Percentiles rank a stretch among this genome's conserved stretches.
phyloP scores from a whole-genome alignment of 2,329 filamentous ascomycete species.

The Ophiostoma sp. region DNA sequence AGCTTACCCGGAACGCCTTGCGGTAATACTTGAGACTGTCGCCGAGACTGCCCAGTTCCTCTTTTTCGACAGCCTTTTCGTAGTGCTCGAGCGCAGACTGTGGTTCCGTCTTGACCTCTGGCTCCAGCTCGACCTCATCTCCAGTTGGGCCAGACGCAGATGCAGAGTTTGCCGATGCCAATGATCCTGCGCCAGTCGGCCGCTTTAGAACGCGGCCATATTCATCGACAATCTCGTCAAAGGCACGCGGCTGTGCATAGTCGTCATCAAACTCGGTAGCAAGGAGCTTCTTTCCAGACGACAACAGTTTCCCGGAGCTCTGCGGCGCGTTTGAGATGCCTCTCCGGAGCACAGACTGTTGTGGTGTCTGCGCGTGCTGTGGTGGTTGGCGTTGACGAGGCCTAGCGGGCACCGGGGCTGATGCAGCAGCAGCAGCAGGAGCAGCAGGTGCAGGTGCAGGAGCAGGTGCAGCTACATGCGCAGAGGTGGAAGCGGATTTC shows the following conservation, averaged over 20 bases:
- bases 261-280: slow-evolving; percentile 36
- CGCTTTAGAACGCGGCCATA: slow-evolving; percentile 16
- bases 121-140: slow-evolving; percentile 37
- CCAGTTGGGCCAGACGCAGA: neutral
- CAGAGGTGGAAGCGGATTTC: neutral
- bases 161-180: neutral
- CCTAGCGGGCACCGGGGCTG: neutral
- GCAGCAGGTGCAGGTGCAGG: neutral
- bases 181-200: neutral
- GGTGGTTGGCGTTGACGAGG: neutral
- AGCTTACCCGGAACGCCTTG: slow-evolving; percentile 73
- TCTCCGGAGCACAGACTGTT: neutral
- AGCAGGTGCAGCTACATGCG: neutral
- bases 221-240: slow-evolving; percentile 33
- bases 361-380: neutral
- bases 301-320: slow-evolving; percentile 20
- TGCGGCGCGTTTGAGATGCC: slow-evolving; percentile 19
- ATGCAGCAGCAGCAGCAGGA: neutral
- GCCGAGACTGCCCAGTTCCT: slow-evolving; percentile 75
- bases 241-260: slow-evolving; percentile 33
- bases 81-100: slow-evolving; percentile 84
- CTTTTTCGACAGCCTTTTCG: slow-evolving; percentile 83
- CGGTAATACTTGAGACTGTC: slow-evolving; percentile 86
- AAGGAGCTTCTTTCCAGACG: slow-evolving; percentile 29
- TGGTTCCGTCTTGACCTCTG: slow-evolving; percentile 48